These are phyloP conservation scores for Nakazawaea ambrosiae DNA, from an alignment of 805 yeast species.

Conservation along the genomic window DNA sequence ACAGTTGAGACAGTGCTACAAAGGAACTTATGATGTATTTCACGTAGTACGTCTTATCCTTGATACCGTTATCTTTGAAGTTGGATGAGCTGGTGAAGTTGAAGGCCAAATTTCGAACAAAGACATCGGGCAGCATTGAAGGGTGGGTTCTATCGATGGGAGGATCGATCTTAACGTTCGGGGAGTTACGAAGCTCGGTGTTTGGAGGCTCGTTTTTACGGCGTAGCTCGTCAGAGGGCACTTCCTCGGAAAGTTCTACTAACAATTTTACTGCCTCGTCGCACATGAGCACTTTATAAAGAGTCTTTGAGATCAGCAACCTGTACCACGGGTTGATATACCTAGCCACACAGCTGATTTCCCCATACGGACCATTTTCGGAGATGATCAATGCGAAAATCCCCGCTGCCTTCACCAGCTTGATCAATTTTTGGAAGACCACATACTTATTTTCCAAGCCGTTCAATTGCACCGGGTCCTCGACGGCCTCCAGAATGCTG, in stretches of 20 bases:
- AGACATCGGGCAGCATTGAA: conserved; percentile 3
- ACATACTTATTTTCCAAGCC: conserved; percentile 6
- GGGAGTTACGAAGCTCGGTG: conserved; percentile 3
- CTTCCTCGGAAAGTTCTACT: conserved; percentile 2
- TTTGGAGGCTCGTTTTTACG: background rate
- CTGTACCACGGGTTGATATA: conserved; percentile 9
- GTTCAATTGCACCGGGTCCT: background rate
- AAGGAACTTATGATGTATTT: conserved; percentile 2
- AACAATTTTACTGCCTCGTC: conserved; percentile 6
- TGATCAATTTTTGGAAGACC: conserved; percentile 5
- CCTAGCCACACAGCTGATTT: background rate
- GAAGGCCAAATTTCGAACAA: conserved; percentile 4
- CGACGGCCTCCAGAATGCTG: conserved; percentile 1
- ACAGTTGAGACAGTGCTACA: conserved; percentile 1
- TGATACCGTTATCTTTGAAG: background rate
- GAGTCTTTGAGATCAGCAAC: conserved; percentile 2
- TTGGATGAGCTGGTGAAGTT: background rate
- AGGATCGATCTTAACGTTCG: background rate
- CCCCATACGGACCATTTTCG: background rate
- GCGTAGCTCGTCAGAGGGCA: conserved; percentile 3
- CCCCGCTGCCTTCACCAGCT: background rate
- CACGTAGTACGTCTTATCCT: conserved; percentile 2
- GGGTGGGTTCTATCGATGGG: background rate
- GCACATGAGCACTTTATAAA: conserved; percentile 4
- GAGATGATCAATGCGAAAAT: conserved; percentile 2